Evolutionary conservation across 306 rosid species (phyloP), one percentile per base, ranked within the genome.

Genomic region (Dryas drummondii): DNA sequence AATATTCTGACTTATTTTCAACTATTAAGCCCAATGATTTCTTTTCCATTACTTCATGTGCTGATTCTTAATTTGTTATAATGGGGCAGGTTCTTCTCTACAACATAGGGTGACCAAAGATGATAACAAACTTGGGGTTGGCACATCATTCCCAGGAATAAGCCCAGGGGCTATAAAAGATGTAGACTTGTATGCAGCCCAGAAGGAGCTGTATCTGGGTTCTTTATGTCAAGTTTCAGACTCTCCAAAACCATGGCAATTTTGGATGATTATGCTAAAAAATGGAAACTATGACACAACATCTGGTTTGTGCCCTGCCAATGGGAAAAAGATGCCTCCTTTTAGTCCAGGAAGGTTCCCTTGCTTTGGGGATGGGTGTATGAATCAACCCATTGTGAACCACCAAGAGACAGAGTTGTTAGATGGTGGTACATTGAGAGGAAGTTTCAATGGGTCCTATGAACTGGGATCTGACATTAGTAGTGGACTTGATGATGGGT

Each of bases 241-340:
- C 73, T 46, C 71, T 13, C 88, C 90, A 70, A 82, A 26, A 14
- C 90, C 92, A 9, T 91, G 97, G 97, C 97, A 91, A 41, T 91
- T 91, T 67, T 91, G 97, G 97, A 91, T 89, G 97, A 74, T 91
- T 62, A 88, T 91, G 93, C 79, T 91, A n/a, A 91, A 83, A 72
- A 88, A 84, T 71, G 91, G 91, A 11, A 91, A 88, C 70, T 90
- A 72, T 50, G 97, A 92, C 83, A 82, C 88, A 22, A 22, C 7
- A 63, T 84, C 94, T 22, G 88, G 85, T 15, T 59, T 88, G 65
- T 90, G 96, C 70, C 97, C 96, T 48, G 19, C 79, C 46, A 78
- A 88, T 52, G 97, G 93, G 60, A 82, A 88, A 72, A 85, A 73
- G 79, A 86, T 69, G 0, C 78, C 84, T 0, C 91, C 93, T 80